Percentiles rank a stretch among this genome's conserved stretches.
Conservation (phyloP, 306 rosid species). For the Vigna hirtella region DNA sequence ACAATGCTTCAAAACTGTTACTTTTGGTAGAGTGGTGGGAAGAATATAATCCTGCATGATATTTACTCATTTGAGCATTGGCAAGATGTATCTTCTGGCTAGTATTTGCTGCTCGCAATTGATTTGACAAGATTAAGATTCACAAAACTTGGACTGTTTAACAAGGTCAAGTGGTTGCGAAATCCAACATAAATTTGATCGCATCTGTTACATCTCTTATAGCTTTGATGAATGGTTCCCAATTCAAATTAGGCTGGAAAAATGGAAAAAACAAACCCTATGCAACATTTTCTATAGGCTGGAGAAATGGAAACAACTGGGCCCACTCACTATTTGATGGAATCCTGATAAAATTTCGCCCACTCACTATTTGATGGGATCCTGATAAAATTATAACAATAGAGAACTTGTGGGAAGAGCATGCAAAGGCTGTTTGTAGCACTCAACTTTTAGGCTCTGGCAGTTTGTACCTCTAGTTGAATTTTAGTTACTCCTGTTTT, state of each 20-base stretch:
- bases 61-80: not conserved
- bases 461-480: conserved; percentile 1
- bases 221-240: not conserved
- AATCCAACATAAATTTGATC: too few relatives aligned
- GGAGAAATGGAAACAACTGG: not conserved
- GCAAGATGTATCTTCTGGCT: conserved; percentile 11
- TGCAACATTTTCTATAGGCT: not conserved
- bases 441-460: conserved; percentile 13
- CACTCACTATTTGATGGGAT: not conserved
- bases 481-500: not conserved
- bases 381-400: not conserved
- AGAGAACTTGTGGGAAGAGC: not conserved
- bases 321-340: not conserved
- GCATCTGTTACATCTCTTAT: conserved; percentile 7
- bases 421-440: not conserved
- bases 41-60: conserved; percentile 1
- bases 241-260: not conserved
- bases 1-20: not conserved
- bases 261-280: not conserved
- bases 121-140: conserved; percentile 10
- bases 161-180: not conserved
- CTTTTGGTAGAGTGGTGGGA: not conserved
- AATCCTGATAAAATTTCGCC: not conserved
- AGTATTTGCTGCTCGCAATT: conserved; percentile 14
- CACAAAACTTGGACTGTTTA: not conserved